Evolutionary conservation across 2,329 filamentous ascomycete genomes (phyloP), one percentile per base, ranked within the genome.

Genomic region (Scolecobasidium constrictum): DNA sequence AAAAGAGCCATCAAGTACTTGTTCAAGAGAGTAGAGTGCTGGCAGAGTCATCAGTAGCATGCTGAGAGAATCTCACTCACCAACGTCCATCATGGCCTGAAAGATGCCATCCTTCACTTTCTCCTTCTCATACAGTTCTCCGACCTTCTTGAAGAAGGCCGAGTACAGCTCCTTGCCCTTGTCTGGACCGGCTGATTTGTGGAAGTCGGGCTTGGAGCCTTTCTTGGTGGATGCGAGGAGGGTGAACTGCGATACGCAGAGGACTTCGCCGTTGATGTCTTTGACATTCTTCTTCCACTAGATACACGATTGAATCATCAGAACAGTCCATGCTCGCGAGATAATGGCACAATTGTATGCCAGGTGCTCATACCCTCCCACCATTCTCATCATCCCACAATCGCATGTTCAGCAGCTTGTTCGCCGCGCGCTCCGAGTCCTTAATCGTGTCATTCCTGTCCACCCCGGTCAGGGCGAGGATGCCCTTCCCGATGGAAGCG

Each of bases 161-260:
- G 88, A 77, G 58, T 96, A 98, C 5, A 96, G 70, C 47, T 73
- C 73, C 53, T 78, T 84, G 18, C 90, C 92, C 44, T 88, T 78
- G 9, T 84, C 77, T 3, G 81, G 81, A 38, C 77, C 77, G 47
- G 90, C 81, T 4, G 92, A 88, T 11, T 83, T 84, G 59, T 94
- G 90, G 54, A 98, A 98, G 59, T 93, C 84, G 23, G 92, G 93
- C 61, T 94, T 96, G 57, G 79, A 88, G 48, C 90, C 90, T 63
- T 96, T 96, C 58, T 88, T 94, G n/a, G 88, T 88, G 36, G 81
- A 83, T 37, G 87, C 93, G 39, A 94, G 73, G 7, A 98, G 75
- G 2, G 92, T 98, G 58, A 98, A 98, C 64, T 98, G 92, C 12
- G 92, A 96, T 36, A 98, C 90, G 61, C 90, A 96, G n/a, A 98